Evolutionary conservation across 352 stramenopile species (phyloP).

Genomic region (Chrysophaeum taylorii): DNA sequence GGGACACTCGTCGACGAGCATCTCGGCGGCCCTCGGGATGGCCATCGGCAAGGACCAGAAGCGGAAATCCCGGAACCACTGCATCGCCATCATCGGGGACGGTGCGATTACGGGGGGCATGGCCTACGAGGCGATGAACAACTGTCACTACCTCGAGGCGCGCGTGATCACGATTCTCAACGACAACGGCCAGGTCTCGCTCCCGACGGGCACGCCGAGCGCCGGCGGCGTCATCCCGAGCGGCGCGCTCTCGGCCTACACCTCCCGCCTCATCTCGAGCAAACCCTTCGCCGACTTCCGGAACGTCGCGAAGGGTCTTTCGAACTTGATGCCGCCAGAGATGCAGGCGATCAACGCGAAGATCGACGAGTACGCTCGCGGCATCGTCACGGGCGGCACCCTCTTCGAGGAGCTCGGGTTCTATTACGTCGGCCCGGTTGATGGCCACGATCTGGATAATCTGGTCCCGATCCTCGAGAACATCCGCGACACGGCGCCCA

Average conservation of each 20-base stretch:
- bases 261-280: slow-evolving; percentile 57
- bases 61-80: slow-evolving; percentile 63
- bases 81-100: slow-evolving; percentile 72
- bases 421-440: slow-evolving; percentile 73
- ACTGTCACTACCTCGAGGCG: slow-evolving; percentile 58
- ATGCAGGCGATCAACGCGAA: slow-evolving; percentile 68
- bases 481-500: slow-evolving; percentile 46
- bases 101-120: slow-evolving; percentile 75
- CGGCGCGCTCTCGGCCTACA: slow-evolving; percentile 58
- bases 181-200: slow-evolving; percentile 71
- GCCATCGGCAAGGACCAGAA: slow-evolving; percentile 58
- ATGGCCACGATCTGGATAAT: slow-evolving; percentile 73
- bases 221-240: slow-evolving; percentile 58
- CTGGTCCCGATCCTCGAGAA: slow-evolving; percentile 73
- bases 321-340: slow-evolving; percentile 49
- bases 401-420: slow-evolving; percentile 76
- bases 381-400: slow-evolving; percentile 62
- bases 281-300: slow-evolving; percentile 70
- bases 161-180: slow-evolving; percentile 76
- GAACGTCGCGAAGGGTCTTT: slow-evolving; percentile 62
- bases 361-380: slow-evolving; percentile 70
- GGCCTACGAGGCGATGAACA: slow-evolving; percentile 79
- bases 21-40: slow-evolving; percentile 66
- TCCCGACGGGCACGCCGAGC: slow-evolving; percentile 64
- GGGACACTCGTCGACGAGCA: slow-evolving; percentile 63